Conservation (phyloP, 2,329 filamentous ascomycete genomes). For the Zasmidium citrigriseum region DNA sequence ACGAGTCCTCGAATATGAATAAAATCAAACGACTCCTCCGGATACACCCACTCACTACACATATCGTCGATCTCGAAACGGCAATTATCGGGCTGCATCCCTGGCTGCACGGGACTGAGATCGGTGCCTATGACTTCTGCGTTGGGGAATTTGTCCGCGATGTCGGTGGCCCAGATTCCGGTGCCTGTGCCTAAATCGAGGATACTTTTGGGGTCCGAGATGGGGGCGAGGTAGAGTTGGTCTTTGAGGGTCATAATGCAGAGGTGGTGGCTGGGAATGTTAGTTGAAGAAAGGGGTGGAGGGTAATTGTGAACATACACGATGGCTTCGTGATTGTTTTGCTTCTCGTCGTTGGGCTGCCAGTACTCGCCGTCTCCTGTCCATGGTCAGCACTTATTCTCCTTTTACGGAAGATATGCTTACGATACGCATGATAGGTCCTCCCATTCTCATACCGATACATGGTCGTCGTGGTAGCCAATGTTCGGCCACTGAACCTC, state of each 20-base stretch:
- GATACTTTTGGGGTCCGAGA: conserved; percentile 29
- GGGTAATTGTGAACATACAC: conserved; percentile 20
- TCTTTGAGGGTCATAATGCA: conserved; percentile 37
- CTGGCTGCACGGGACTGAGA: conserved; percentile 36
- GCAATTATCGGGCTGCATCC: conserved; percentile 39
- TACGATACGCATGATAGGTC: conserved; percentile 38
- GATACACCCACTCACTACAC: conserved; percentile 43
- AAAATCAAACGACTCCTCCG: conserved; percentile 41
- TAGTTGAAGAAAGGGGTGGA: not conserved
- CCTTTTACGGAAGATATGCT: conserved; percentile 8
- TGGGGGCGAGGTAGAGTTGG: conserved; percentile 33
- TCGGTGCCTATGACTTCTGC: conserved; percentile 42
- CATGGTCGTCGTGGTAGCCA: conserved; percentile 41
- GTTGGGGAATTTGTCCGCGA: conserved; percentile 35
- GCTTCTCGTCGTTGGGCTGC: conserved; percentile 41
- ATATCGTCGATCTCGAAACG: conserved; percentile 49
- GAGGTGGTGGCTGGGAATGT: conserved; percentile 42
- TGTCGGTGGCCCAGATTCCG: conserved; percentile 41
- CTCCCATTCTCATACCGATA: conserved; percentile 41
- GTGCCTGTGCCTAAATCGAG: conserved; percentile 53
- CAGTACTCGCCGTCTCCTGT: conserved; percentile 34
- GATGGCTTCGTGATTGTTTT: conserved; percentile 32
- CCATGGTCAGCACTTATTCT: conserved; percentile 5
- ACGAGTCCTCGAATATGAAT: conserved; percentile 44
- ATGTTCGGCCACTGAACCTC: conserved; percentile 34